Evolutionary conservation across 345 rosid genomes (phyloP), one percentile per base, ranked within the genome.

Genomic region (Dipteronia sinensis): DNA sequence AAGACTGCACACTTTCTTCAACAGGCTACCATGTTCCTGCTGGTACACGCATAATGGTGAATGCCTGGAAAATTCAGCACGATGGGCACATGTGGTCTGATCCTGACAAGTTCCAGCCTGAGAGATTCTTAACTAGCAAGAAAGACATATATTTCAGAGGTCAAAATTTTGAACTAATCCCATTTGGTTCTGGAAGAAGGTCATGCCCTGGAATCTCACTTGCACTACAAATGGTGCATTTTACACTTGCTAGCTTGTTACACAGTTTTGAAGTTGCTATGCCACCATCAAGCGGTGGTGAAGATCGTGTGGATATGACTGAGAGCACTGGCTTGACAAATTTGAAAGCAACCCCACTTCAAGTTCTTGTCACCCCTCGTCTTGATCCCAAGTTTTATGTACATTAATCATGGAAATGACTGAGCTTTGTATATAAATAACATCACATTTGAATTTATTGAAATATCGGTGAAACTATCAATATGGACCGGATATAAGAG

Each of bases 301-400:
- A 73, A 74, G 79, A 62, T 42, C 46, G 8, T 0, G 71, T 85
- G 62, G 89, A 87, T 66, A 86, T 85, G 86, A 81, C 82, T 0
- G 80, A 72, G 67, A 79, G 78, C 69, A 47, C 40, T 5, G 78
- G 86, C 9, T 22, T 86, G 68, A 79, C 81, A 12, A 81, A 81
- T 77, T 19, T 80, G 8, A 89, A 84, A 82, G 82, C 89, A 4
- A 80, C 87, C 69, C 84, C 88, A 2, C 82, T 86, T 56, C 80
- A 87, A 70, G 82, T 85, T 77, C 49, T 82, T 23, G 34, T 84
- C 53, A 59, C 53, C 3, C 89, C 85, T 1, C 67, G 87, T 77
- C 84, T 78, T 17, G 42, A 67, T 76, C 19, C 71, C 19, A 31
- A 72, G 56, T 67, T 83, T 17, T 81, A 79, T 71, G 79, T 15